Evolutionary conservation across 2,329 filamentous ascomycete species (phyloP).

Genomic region (Penicillium sp.): DNA sequence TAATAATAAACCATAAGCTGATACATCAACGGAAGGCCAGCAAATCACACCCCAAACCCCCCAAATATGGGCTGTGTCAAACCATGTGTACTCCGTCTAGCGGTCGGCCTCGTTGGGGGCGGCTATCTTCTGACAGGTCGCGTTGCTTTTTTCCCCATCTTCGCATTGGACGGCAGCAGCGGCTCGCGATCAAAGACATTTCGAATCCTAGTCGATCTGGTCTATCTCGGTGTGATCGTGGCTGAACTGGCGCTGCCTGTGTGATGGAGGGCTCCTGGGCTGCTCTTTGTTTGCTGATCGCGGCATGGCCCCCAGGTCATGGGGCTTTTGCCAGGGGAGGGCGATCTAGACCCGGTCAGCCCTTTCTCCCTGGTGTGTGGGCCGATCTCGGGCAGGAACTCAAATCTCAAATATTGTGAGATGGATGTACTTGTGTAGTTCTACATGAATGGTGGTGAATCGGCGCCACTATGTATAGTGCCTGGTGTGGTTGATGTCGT

Average conservation of each 20-base stretch:
- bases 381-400: background rate
- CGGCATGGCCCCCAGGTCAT: conserved; percentile 22
- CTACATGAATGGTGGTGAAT: background rate
- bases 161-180: conserved; percentile 23
- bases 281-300: conserved; percentile 28
- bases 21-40: conserved; percentile 4
- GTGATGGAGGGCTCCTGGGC: conserved; percentile 17
- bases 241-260: conserved; percentile 22
- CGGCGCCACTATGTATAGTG: background rate
- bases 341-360: conserved; percentile 21
- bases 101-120: conserved; percentile 14
- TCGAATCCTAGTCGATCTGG: conserved; percentile 19
- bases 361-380: background rate
- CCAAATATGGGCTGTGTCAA: conserved; percentile 11
- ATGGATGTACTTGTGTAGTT: too few species aligned
- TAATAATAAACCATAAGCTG: conserved; percentile 2
- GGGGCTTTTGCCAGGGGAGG: conserved; percentile 11
- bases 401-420: background rate
- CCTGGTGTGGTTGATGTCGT: background rate
- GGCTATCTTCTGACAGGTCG: conserved; percentile 31
- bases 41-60: conserved; percentile 11
- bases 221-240: conserved; percentile 30
- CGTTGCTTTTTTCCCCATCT: conserved; percentile 21
- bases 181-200: conserved; percentile 27
- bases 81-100: conserved; percentile 11